Base-by-base conservation (phyloP, 805 yeast species). In the Yamadazyma takamatsuzukensis region DNA sequence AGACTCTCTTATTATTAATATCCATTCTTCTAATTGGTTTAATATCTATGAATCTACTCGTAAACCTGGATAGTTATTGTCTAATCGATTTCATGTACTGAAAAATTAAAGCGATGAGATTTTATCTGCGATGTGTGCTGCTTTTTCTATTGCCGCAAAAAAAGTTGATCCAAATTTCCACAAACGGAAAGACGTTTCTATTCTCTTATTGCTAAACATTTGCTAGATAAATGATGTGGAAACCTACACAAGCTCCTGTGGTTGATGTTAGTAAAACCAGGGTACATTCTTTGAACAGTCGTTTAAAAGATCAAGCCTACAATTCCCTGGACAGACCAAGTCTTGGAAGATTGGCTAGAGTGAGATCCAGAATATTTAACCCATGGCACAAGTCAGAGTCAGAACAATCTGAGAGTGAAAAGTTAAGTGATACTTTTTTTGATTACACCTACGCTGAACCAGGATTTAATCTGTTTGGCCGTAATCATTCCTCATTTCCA, bases 271-370 rank as follows among this genome's bases (percentile, higher is more conserved):
- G n/a, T n/a, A n/a, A n/a, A n/a, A 21, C 28, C 2, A 29, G 44
- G 22, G 34, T 41, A 12, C 40, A 37, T 28, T 37, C 45, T 10
- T 18, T 41, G n/a, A 41, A 34, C 15, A 41, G 45, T 21, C 21
- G 37, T 3, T 30, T 37, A 18, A 41, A 37, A 15, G 40, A 38
- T 18, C 39, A 35, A 21, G 21, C 37, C 2, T 34, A 30, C 25
- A 29, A 33, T 24, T 19, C 21, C 11, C 15, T 7, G 11, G 16
- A 22, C 11, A 10, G 12, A 11, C 18, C 9, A 5, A 28, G 31
- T 10, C 24, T 33, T 9, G 24, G 19, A 11, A 23, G 18, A 16
- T 7, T 34, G 6, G 27, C 30, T 16, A 29, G 21, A 14, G 21
- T 25, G 10, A 18, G 37, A 11, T 34, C 29, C 23, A 21, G 21